Base-by-base conservation (phyloP, 371 early-diverging fungal genomes). In the Parasitella parasitica region DNA sequence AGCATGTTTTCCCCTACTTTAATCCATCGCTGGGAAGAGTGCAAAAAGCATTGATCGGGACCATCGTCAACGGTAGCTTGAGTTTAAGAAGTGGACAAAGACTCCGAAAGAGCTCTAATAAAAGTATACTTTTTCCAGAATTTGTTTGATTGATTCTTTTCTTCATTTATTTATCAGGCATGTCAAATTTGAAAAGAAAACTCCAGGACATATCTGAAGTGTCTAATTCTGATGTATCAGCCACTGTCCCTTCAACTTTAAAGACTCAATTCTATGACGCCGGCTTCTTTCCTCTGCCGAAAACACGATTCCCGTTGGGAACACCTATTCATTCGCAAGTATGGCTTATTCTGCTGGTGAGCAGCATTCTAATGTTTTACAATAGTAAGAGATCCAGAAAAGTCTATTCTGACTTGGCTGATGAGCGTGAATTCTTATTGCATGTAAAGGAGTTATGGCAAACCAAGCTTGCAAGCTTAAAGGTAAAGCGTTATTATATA, bases 331-430 rank as follows among this genome's bases (percentile, higher is more conserved):
- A 52, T 2, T 51, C 61, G 61, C 53, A 43, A 24, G 46, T 22
- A 11, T 12, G n/a, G n/a, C n/a, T n/a, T 18, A 22, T 12, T 18
- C 1, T 46, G 18, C 24, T 24, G 22, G 22, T 24, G 20, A 13
- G 11, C 12, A 22, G 11, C 24, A 12, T 3, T 46, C 7, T 50
- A 26, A 50, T n/a, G 16, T 28, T 26, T 28, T n/a, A 8, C 4
- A 13, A 27, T 35, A 67, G 67, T 18, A 35, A 53, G 20, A 46
- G 54, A 22, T 61, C 62, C 24, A 53, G 37, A 27, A 41, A 54
- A 32, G 1, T 34, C 2, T 61, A 67, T 22, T 54, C 62, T 7
- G 55, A 67, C 7, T 22, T 67, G 6, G 7, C 5, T 22, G 54
- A 57, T 7, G 59, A 67, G 35, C 54, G 56, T 16, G 43, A 39